These are phyloP conservation scores for Triadica sebifera DNA, from an alignment of 345 rosid species.

Conservation along the genomic window DNA sequence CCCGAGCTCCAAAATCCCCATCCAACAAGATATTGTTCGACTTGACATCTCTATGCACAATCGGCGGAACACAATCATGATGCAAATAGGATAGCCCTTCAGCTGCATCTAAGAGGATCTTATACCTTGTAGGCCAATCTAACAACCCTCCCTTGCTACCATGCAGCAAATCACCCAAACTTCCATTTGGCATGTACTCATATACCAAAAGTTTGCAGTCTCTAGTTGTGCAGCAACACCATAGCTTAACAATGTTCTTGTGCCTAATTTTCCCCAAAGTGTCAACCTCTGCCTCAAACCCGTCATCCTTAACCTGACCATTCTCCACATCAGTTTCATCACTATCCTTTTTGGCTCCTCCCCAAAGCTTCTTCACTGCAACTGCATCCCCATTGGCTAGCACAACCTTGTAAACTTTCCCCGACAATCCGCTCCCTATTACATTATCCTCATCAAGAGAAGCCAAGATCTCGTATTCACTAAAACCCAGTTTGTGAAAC, in stretches of 20 bases:
- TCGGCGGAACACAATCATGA: conserved; percentile 90
- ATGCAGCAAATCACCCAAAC: conserved; percentile 92
- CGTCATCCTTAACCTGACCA: conserved; percentile 61
- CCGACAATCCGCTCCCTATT: conserved; percentile 84
- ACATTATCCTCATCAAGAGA: conserved; percentile 90
- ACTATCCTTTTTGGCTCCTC: conserved; percentile 47
- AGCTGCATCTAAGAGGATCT: conserved; percentile 79
- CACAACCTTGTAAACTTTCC: conserved; percentile 90
- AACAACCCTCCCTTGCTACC: conserved; percentile 75
- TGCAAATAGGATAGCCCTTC: conserved; percentile 96
- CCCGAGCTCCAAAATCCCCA: conserved; percentile 84
- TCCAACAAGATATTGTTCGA: conserved; percentile 92
- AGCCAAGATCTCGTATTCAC: conserved; percentile 81
- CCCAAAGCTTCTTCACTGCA: conserved; percentile 95
- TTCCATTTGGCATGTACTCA: conserved; percentile 95
- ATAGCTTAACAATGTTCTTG: conserved; percentile 91
- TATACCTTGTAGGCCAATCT: conserved; percentile 83
- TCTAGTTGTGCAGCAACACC: conserved; percentile 89
- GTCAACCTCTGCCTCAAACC: conserved; percentile 81
- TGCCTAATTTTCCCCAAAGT: conserved; percentile 97
- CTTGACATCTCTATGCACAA: conserved; percentile 95
- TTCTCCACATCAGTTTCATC: conserved; percentile 59
- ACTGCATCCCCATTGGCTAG: conserved; percentile 77
- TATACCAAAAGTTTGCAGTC: conserved; percentile 96
- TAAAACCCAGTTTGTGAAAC: conserved; percentile 88